Conservation (phyloP, 1,139 yeast species). For the Kurtzmaniella quercitrusa region DNA sequence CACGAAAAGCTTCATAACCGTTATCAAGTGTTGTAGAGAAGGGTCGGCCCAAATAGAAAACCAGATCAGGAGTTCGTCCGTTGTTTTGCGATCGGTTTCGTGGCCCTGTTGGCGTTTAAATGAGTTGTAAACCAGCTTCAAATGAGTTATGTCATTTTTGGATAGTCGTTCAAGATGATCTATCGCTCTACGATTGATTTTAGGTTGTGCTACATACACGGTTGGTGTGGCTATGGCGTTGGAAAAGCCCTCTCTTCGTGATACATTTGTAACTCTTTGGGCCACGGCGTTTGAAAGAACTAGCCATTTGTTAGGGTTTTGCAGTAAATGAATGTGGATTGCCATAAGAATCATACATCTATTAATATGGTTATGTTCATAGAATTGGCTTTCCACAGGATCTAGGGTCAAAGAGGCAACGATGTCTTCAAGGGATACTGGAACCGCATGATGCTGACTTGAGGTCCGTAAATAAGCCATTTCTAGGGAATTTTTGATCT, state of each 20-base stretch:
- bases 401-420: slow-evolving; percentile 1
- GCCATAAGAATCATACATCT: slow-evolving; percentile 17
- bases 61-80: slow-evolving; percentile 21
- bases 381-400: not conserved
- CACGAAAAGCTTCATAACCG: slow-evolving; percentile 26
- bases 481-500: slow-evolving; percentile 13
- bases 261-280: slow-evolving; percentile 19
- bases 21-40: slow-evolving; percentile 20
- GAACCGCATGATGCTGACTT: slow-evolving; percentile 9
- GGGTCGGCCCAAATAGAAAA: slow-evolving; percentile 35
- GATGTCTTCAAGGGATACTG: slow-evolving; percentile 2
- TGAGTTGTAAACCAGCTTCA: slow-evolving; percentile 12
- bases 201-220: slow-evolving; percentile 25
- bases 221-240: slow-evolving; percentile 21
- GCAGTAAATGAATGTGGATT: slow-evolving; percentile 23
- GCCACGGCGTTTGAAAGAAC: slow-evolving; percentile 16
- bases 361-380: not conserved
- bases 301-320: slow-evolving; percentile 24
- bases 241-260: slow-evolving; percentile 17
- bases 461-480: slow-evolving; percentile 24
- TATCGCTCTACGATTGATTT: slow-evolving; percentile 12
- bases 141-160: slow-evolving; percentile 5
- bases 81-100: slow-evolving; percentile 9
- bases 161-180: not conserved
- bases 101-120: slow-evolving; percentile 11